These are phyloP conservation scores for Curvularia spicifera DNA, from an alignment of 2,329 filamentous ascomycete genomes.

Conservation along the genomic window DNA sequence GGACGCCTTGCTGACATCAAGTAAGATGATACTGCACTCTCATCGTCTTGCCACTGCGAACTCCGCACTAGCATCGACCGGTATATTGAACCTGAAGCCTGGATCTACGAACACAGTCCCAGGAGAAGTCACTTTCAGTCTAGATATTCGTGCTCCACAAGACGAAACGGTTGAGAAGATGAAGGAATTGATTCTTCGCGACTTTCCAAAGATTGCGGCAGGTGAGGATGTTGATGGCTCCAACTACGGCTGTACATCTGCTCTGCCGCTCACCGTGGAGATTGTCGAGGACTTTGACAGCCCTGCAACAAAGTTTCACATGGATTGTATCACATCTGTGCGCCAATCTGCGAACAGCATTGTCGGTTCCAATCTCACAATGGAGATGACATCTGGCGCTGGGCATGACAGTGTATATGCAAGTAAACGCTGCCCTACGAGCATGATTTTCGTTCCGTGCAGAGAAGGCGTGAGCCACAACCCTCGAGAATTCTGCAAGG, in stretches of 20 bases:
- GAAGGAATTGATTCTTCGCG: slow-evolving; percentile 61
- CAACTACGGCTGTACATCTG: slow-evolving; percentile 53
- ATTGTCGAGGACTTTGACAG: slow-evolving; percentile 69
- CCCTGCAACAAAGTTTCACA: slow-evolving; percentile 65
- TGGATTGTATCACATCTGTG: slow-evolving; percentile 71
- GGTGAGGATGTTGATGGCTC: slow-evolving; percentile 61
- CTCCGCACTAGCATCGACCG: slow-evolving; percentile 70
- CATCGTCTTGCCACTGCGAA: slow-evolving; percentile 67
- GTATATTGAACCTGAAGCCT: slow-evolving; percentile 70
- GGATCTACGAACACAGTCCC: slow-evolving; percentile 78
- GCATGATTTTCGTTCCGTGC: slow-evolving; percentile 58
- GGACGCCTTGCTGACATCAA: slow-evolving; percentile 72
- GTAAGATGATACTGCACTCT: slow-evolving; percentile 70
- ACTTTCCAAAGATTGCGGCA: slow-evolving; percentile 66
- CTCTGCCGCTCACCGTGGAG: slow-evolving; percentile 60
- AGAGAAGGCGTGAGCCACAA: slow-evolving; percentile 58
- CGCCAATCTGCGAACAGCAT: slow-evolving; percentile 66
- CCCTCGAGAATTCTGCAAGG: slow-evolving; percentile 54
- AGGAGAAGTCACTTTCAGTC: slow-evolving; percentile 68
- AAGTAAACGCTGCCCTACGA: slow-evolving; percentile 54
- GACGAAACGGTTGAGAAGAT: slow-evolving; percentile 65
- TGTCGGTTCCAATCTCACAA: slow-evolving; percentile 55
- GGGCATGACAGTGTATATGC: slow-evolving; percentile 64
- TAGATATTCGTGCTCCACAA: slow-evolving; percentile 69
- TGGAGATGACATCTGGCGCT: slow-evolving; percentile 68